Evolutionary conservation across 306 rosid genomes (phyloP), one percentile per base, ranked within the genome.

Genomic region (Spatholobus suberectus): DNA sequence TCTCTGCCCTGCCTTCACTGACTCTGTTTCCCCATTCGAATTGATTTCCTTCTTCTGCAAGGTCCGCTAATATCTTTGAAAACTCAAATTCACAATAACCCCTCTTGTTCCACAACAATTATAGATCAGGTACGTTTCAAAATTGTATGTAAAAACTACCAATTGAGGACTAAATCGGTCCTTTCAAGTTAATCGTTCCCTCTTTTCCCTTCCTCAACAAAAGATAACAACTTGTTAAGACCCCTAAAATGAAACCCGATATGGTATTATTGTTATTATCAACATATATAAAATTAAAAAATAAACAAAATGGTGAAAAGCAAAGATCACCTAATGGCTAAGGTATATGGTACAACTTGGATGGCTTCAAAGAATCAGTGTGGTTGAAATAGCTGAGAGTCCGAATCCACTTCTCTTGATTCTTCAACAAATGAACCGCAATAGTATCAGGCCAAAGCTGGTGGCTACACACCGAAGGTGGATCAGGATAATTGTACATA

Each of bases 401-500:
- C 38, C 43, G 76, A 82, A 96, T 54, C 99, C 99, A 96, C 85
- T 93, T 96, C 23, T 86, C 89, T 40, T 87, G 98, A 80, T 85
- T 96, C 95, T 96, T 96, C 91, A 96, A 81, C 98, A 96, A 84
- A 87, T 96, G 99, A 81, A 96, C 99, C 0, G 96, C 98, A 77
- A 90, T 85, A 0, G 99, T 96, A 10, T 92, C 85, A 0, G 89
- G 86, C 98, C 92, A 86, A 27, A 96, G 96, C 32, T 96, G 96
- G 23, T 96, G 99, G 5, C 94, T 88, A 62, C 99, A 96, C 5
- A 82, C 59, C 0, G 97, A 90, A 0, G 85, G 83, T 3, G 99
- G 99, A 83, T 92, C 98, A 0, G 99, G 99, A 75, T 59, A 91
- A 52, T 96, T 96, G 46, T 96, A 96, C 98, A 96, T 96, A 6